Base-by-base conservation (phyloP, 148 eudicot genomes). In the Hydrangea macrophylla region DNA sequence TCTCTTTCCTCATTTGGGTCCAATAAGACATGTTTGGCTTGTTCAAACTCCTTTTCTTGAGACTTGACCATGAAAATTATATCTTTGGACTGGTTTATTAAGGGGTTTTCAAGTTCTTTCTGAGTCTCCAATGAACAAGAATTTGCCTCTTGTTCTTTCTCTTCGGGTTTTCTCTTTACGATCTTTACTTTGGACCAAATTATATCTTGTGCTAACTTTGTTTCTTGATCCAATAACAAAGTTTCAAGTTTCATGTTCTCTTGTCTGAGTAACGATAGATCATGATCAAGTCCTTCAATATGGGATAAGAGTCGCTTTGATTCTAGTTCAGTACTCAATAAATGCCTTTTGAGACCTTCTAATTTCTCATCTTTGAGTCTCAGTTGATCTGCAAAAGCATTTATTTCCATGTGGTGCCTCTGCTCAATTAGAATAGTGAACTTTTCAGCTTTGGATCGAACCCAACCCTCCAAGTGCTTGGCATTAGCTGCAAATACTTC, bases 281-380 rank as follows among this genome's bases (percentile, higher is more conserved):
- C 79, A 55, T 83, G 84, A 63, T 79, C 74, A 36, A 86, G 89
- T 54, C 73, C 87, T 73, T 94, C 97, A 10, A 88, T 60, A 31
- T 79, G 88, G 13, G 96, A 72, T 26, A 76, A 78, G 36, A 87
- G 39, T 55, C 86, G 72, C 81, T 87, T 90, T 30, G 83, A 78
- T 60, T 94, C 90, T 9, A 84, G 40, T 58, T 90, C 99, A 81
- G 76, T 73, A 76, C 90, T 85, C 33, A 86, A 23, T 61, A 78
- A 64, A 70, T 81, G 83, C 97, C 96, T 85, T 7, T 76, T 84
- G 18, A 76, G 84, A 60, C 81, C 85, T 85, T 88, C 93, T 75
- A 94, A 63, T 66, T 85, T 93, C 56, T 92, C 96, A 30, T 90
- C 92, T 68, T 83, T 90, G 48, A 86, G 71, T 59, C 83, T 80